These are phyloP conservation scores for Pseudogymnoascus pannorum DNA, from an alignment of 2,329 filamentous ascomycete genomes.

Conservation along the genomic window DNA sequence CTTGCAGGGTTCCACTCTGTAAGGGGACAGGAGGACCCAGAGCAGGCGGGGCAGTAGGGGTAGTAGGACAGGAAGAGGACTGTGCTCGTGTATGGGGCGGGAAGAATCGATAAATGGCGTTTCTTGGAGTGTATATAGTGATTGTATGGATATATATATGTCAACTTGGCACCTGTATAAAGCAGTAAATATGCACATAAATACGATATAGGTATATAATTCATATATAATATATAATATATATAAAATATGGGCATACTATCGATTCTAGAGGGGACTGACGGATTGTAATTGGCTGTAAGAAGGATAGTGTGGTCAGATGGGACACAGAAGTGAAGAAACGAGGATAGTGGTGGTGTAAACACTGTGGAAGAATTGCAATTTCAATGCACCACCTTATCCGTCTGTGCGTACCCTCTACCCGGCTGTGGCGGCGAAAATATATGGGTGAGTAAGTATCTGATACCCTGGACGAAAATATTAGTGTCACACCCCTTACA, in stretches of 20 bases:
- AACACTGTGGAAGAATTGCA: background rate
- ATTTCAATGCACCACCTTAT: background rate
- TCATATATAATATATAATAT: background rate
- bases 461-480: background rate
- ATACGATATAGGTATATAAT: background rate
- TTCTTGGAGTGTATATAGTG: background rate
- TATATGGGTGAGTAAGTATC: background rate
- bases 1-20: background rate
- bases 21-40: background rate
- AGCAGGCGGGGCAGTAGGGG: background rate
- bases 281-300: background rate
- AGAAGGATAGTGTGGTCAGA: background rate
- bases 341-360: background rate
- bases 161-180: background rate
- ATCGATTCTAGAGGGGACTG: background rate
- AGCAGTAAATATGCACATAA: background rate
- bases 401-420: background rate
- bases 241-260: background rate
- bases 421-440: background rate
- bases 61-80: background rate
- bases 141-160: background rate
- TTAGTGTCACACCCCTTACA: background rate
- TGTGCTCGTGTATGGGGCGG: slow-evolving; percentile 1
- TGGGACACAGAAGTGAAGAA: background rate
- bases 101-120: slow-evolving; percentile 2